A percentile compares a stretch with the other conserved stretches of the same genome.
Evolutionary conservation across 768 basidiomycete genomes (phyloP).

Genomic region (Trametes villosa): DNA sequence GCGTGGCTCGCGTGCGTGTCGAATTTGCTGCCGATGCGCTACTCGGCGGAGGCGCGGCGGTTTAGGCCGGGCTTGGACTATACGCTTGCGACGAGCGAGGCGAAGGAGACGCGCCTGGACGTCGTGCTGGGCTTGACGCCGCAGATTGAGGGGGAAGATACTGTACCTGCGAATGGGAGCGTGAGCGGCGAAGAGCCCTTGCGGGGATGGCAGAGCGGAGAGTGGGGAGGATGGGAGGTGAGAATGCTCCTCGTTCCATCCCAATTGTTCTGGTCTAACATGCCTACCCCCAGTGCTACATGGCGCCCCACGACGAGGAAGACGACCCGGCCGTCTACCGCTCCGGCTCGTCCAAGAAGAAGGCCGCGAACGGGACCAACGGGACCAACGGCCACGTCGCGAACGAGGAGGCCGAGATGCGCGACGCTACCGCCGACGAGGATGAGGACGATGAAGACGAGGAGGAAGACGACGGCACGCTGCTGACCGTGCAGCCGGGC

Average conservation of each 20-base stretch:
- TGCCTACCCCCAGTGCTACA: conserved; percentile 68
- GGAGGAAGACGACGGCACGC: conserved; percentile 75
- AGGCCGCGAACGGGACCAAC: conserved; percentile 25
- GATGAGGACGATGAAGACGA: conserved; percentile 52
- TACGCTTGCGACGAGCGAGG: conserved; percentile 88
- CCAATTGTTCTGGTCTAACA: conserved; percentile 10
- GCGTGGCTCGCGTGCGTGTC: conserved; percentile 85
- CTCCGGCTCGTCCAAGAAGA: conserved; percentile 38
- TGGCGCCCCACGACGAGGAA: conserved; percentile 92
- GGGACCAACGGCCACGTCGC: conserved; percentile 25
- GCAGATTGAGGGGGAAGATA: conserved; percentile 41
- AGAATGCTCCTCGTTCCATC: conserved; percentile 26
- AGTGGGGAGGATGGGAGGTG: conserved; percentile 96
- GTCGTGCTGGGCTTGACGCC: conserved; percentile 88
- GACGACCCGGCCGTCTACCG: conserved; percentile 96
- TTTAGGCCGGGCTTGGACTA: conserved; percentile 95
- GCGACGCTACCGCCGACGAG: conserved; percentile 23
- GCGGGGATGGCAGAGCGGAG: conserved; percentile 69
- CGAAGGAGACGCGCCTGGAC: conserved; percentile 81
- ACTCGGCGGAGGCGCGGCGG: conserved; percentile 79
- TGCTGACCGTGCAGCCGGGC: conserved; percentile 85
- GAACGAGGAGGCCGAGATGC: conserved; percentile 17
- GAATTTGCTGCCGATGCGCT: conserved; percentile 69
- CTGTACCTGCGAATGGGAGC: conserved; percentile 19
- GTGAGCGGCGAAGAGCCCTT: conserved; percentile 33